phyloP scores from a whole-genome alignment of 805 yeast genomes.

The Torulaspora indica region DNA sequence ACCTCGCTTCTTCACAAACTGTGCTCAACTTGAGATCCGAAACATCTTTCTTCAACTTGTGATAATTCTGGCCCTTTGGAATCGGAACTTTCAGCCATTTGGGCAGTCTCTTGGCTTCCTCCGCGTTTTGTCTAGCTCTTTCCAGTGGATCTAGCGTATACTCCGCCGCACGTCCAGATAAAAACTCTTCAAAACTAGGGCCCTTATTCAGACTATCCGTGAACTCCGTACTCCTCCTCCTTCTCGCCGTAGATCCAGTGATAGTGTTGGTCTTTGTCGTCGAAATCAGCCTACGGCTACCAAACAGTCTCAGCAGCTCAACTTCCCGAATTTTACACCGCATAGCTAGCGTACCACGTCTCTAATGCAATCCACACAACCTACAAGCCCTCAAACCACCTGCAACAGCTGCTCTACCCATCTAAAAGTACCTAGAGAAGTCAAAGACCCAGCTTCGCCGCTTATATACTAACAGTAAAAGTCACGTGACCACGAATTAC shows the following conservation, averaged over 20 bases:
- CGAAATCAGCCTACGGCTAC: slow-evolving; percentile 14
- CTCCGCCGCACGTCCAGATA: slow-evolving; percentile 73
- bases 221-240: slow-evolving; percentile 55
- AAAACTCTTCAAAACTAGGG: slow-evolving; percentile 90
- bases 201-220: slow-evolving; percentile 72
- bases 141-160: slow-evolving; percentile 68
- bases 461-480: not conserved
- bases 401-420: not conserved
- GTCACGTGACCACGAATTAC: not conserved
- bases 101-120: slow-evolving; percentile 72
- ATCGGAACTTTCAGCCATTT: slow-evolving; percentile 93
- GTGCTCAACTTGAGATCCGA: slow-evolving; percentile 86
- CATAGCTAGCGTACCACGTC: not conserved
- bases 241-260: slow-evolving; percentile 19
- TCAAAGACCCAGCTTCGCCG: not conserved
- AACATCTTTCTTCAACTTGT: slow-evolving; percentile 76
- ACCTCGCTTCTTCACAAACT: slow-evolving; percentile 97
- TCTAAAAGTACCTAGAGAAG: not conserved
- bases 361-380: not conserved
- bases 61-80: slow-evolving; percentile 88
- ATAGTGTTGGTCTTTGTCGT: slow-evolving; percentile 17
- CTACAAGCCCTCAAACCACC: not conserved
- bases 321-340: not conserved
- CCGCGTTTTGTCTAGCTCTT: slow-evolving; percentile 53
- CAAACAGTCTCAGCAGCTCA: not conserved